Evolutionary conservation across 2,329 filamentous ascomycete species (phyloP).

Genomic region (Fusarium newnesense): DNA sequence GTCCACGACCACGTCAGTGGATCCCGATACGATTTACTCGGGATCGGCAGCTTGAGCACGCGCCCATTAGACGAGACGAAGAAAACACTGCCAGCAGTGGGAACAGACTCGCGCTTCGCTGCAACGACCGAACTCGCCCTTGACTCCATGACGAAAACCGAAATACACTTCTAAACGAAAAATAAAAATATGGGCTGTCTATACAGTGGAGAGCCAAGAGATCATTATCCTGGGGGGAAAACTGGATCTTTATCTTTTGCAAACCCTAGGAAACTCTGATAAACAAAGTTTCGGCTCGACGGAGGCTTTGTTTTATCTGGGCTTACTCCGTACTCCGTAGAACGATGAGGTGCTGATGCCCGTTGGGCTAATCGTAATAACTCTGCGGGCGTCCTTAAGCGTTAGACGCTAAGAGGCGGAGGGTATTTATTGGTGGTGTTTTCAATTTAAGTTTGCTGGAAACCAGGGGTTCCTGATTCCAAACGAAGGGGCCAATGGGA

Average conservation of each 20-base stretch:
- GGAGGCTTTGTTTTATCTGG: background rate
- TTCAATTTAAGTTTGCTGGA: background rate
- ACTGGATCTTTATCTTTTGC: slow-evolving; percentile 7
- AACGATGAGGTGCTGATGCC: background rate
- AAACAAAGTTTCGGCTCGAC: slow-evolving; percentile 1
- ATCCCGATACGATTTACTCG: slow-evolving; percentile 28
- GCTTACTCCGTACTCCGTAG: background rate
- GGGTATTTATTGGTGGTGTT: slow-evolving; percentile 7
- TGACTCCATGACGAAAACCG: slow-evolving; percentile 10
- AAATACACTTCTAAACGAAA: background rate
- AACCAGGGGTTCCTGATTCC: slow-evolving; percentile 3
- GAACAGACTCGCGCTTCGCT: slow-evolving; percentile 16
- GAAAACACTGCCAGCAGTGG: slow-evolving; percentile 40
- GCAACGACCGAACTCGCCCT: background rate
- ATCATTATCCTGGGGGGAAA: background rate
- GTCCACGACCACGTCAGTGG: slow-evolving; percentile 32
- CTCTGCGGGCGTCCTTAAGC: slow-evolving; percentile 15
- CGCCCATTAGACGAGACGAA: slow-evolving; percentile 32
- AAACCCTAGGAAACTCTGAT: background rate
- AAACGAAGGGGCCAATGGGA: accelerated
- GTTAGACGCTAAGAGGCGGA: background rate
- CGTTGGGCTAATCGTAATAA: background rate
- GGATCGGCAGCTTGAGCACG: slow-evolving; percentile 31
- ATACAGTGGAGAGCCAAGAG: background rate
- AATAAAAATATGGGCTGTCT: background rate